A percentile compares a stretch with the other conserved stretches of the same genome.
Conservation (phyloP, 257 asterid species). For the Cinchona pubescens region DNA sequence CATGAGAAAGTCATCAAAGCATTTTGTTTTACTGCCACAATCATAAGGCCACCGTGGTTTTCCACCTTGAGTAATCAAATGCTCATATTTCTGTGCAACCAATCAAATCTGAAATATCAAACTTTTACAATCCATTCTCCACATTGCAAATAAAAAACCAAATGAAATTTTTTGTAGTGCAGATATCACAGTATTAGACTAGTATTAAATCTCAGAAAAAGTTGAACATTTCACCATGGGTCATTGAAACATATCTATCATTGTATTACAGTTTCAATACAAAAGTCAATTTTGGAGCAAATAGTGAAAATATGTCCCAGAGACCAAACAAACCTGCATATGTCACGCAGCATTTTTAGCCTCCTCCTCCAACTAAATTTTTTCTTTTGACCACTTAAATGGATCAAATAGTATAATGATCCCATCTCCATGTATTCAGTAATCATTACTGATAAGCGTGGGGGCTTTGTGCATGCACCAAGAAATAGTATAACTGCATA, state of each 20-base stretch:
- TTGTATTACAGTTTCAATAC: not conserved
- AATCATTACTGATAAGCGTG: conserved; percentile 82
- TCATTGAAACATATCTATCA: not conserved
- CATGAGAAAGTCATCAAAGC: not conserved
- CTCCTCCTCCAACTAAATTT: conserved; percentile 82
- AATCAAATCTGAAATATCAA: not conserved
- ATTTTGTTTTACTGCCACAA: not conserved
- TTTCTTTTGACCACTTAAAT: conserved; percentile 91
- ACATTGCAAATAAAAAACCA: not conserved
- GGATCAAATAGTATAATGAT: conserved; percentile 78
- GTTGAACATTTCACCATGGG: not conserved
- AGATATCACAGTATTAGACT: not conserved
- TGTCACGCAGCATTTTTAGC: conserved; percentile 93
- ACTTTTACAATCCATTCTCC: not conserved
- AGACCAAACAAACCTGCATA: conserved; percentile 74
- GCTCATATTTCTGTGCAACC: not conserved
- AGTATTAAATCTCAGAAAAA: not conserved
- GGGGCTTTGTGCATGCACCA: conserved; percentile 97
- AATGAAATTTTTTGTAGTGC: not conserved
- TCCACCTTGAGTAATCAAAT: not conserved
- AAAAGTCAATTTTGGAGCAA: conserved; percentile 5
- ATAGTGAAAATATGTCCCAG: not conserved
- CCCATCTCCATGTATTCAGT: conserved; percentile 99
- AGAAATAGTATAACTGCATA: conserved; percentile 87
- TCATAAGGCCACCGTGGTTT: not conserved